phyloP scores from a whole-genome alignment of 768 basidiomycete species.

The Hygrocybe punicea region DNA sequence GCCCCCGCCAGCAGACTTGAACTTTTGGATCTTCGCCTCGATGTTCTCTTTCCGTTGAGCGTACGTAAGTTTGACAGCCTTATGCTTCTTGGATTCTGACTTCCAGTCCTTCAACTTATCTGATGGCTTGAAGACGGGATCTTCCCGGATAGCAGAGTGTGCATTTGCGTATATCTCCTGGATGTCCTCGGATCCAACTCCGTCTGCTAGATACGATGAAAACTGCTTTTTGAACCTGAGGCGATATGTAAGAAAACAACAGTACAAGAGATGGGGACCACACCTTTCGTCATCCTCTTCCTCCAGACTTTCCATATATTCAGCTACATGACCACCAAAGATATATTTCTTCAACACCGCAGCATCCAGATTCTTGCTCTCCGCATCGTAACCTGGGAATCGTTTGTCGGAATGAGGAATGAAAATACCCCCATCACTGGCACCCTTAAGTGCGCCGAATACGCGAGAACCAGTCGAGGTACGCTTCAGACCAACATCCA shows the following conservation, averaged over 20 bases:
- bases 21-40: constrained; percentile 84
- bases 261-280: constrained; percentile 3
- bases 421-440: constrained; percentile 94
- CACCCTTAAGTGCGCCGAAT: constrained; percentile 98
- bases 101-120: constrained; percentile 93
- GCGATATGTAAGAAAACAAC: constrained; percentile 9
- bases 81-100: constrained; percentile 73
- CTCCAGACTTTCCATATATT: constrained; percentile 99
- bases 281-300: constrained; percentile 99
- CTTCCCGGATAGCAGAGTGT: constrained; percentile 93
- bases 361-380: constrained; percentile 87
- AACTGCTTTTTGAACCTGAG: constrained; percentile 96
- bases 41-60: constrained; percentile 79
- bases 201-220: constrained; percentile 91
- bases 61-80: constrained; percentile 61
- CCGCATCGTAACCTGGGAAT: constrained; percentile 96
- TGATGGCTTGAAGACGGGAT: constrained; percentile 84
- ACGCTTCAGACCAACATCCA: constrained; percentile 96
- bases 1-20: constrained; percentile 63
- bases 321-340: constrained; percentile 93
- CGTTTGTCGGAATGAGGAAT: constrained; percentile 97
- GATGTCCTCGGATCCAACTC: constrained; percentile 91
- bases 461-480: constrained; percentile 97
- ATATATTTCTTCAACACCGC: constrained; percentile 98
- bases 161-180: constrained; percentile 94